Base-by-base conservation (phyloP, 2,329 filamentous ascomycete genomes). In the Calonectria fujianensis region DNA sequence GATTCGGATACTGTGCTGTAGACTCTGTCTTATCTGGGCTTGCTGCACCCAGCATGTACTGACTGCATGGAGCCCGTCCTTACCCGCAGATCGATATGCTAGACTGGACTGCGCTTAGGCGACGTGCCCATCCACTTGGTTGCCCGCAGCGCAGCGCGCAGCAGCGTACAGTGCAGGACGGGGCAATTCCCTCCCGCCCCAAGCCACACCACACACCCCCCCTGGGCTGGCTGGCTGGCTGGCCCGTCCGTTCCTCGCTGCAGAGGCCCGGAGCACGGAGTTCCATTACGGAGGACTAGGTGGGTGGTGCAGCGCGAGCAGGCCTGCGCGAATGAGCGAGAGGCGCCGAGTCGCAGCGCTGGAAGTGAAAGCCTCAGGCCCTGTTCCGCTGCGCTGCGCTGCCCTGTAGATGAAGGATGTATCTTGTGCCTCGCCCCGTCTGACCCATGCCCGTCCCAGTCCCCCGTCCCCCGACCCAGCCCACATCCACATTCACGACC, bases 361-460 rank as follows among this genome's bases (percentile, higher is more conserved):
- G 24, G 24, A 41, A 32, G 48, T 39, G 39, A 35, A 59, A 59
- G 68, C 68, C 69, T 77, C 78, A 79, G 76, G 78, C 78, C 57
- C 59, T 64, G 69, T 69, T 20, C 59, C 35, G 54, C 32, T 35
- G 32, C 32, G 37, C 14, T 39, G 13, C 37, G 14, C 61, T 48
- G 50, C 52, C 52, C 39, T 32, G 67, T n/a, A 39, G 32, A 29
- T 61, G 59, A 41, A 24, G n/a, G 45, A 24, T 48, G 76, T 75
- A 71, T 74, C 77, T 72, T 78, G 73, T 75, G 75, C 79, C 76
- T 80, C 78, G 77, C 79, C 76, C 79, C 74, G 79, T 80, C 71
- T 70, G 75, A 77, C 77, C 76, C 78, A 45, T 63, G 76, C 68
- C 45, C 52, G 32, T 74, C 72, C 72, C 72, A 74, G 73, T 72